Evolutionary conservation across 2,329 filamentous ascomycete species (phyloP).

Genomic region (Cladosporium austrohemisphaericum): DNA sequence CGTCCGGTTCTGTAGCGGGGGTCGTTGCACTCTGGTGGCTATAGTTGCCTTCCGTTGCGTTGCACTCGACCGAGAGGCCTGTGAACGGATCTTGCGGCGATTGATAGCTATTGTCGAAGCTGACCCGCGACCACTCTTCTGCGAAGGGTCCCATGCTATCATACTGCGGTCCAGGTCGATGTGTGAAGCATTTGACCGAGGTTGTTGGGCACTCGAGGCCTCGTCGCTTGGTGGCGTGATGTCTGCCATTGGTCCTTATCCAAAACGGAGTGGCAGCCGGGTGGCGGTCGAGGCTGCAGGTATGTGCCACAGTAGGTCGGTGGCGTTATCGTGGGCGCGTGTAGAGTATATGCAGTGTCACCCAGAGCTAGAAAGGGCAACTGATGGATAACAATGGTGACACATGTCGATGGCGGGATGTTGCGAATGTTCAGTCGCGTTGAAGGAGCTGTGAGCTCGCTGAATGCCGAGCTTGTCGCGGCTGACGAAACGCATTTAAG

Average conservation of each 20-base stretch:
- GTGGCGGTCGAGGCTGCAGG: too few species aligned
- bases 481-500: too few species aligned
- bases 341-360: too few species aligned
- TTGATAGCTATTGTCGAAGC: background rate
- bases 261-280: background rate
- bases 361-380: too few species aligned
- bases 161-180: constrained; percentile 6
- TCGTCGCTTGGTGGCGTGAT: background rate
- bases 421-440: too few species aligned
- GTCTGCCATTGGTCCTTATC: background rate
- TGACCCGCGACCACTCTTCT: background rate
- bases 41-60: constrained; percentile 10
- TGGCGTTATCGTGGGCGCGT: too few species aligned
- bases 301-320: too few species aligned
- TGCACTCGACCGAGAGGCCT: constrained; percentile 8
- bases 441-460: too few species aligned
- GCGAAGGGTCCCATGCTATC: constrained; percentile 10
- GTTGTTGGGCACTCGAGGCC: background rate
- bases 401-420: too few species aligned
- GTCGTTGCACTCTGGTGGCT: background rate
- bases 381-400: too few species aligned
- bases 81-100: constrained; percentile 8
- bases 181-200: background rate
- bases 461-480: too few species aligned
- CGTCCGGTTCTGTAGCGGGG: background rate